Evolutionary conservation across 2,329 filamentous ascomycete genomes (phyloP).

Genomic region (Fusarium succisae): DNA sequence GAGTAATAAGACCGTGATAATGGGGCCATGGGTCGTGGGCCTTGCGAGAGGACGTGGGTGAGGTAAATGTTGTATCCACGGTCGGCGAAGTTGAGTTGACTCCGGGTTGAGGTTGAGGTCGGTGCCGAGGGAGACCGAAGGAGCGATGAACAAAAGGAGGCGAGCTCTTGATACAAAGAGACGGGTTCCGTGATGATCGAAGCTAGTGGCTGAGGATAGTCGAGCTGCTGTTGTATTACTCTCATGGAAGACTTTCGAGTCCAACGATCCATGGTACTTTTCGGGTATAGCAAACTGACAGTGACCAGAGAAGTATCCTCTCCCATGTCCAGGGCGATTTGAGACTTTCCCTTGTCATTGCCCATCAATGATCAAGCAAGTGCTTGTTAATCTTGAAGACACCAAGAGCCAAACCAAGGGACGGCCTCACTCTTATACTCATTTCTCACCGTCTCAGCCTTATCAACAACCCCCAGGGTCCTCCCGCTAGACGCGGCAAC

Average conservation of each 20-base stretch:
- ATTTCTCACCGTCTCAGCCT: slow-evolving; percentile 11
- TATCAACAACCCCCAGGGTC: slow-evolving; percentile 1
- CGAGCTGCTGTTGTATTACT: background rate
- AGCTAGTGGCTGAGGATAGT: background rate
- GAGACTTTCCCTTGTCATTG: background rate
- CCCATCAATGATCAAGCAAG: background rate
- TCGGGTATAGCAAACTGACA: background rate
- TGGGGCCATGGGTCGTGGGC: slow-evolving; percentile 25
- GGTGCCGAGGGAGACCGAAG: background rate
- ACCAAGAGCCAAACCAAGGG: background rate
- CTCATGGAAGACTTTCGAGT: background rate
- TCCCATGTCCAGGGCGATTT: background rate
- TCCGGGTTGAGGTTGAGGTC: background rate
- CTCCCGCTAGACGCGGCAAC: slow-evolving; percentile 5
- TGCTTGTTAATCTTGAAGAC: background rate
- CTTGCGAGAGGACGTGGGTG: slow-evolving; percentile 14
- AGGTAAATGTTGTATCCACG: slow-evolving; percentile 27
- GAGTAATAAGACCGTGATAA: slow-evolving; percentile 17
- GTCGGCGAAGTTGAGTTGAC: background rate
- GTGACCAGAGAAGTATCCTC: background rate
- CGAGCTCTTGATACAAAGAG: background rate
- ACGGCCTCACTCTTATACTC: slow-evolving; percentile 31
- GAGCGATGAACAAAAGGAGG: slow-evolving; percentile 7
- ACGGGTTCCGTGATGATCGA: background rate
- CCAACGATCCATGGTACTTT: background rate